These are phyloP conservation scores for Triangularia verruculosa DNA, from an alignment of 2,329 filamentous ascomycete genomes.

Conservation along the genomic window DNA sequence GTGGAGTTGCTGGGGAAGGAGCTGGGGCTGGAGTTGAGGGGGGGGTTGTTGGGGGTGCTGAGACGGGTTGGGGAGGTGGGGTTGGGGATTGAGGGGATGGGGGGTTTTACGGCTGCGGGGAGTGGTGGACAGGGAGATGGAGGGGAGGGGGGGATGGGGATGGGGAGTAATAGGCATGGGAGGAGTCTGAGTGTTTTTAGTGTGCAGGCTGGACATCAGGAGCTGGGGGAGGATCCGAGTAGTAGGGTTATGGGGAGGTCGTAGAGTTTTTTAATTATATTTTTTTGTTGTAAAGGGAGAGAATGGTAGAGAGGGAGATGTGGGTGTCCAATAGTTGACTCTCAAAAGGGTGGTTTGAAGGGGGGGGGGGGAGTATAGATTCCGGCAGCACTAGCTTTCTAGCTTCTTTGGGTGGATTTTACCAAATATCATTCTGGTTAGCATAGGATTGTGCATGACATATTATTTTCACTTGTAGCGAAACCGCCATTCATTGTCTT, in stretches of 20 bases:
- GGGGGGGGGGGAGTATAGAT: no score
- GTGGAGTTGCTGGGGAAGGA: conserved; percentile 83
- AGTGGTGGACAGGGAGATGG: background rate
- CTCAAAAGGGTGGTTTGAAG: no score
- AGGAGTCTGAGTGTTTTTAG: conserved; percentile 22
- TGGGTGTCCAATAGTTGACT: no score
- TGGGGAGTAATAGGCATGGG: background rate
- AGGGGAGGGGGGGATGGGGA: background rate
- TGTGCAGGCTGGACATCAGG: conserved; percentile 13
- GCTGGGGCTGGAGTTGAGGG: conserved; percentile 72
- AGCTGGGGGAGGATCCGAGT: conserved; percentile 25
- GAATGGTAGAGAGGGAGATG: no score
- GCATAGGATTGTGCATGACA: no score
- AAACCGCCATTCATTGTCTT: no score
- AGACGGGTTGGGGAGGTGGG: conserved; percentile 78
- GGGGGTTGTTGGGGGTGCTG: conserved; percentile 73
- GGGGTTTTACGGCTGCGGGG: conserved; percentile 5
- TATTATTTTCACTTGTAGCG: no score
- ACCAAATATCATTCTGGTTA: no score
- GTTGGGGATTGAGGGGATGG: conserved; percentile 55
- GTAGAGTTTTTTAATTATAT: conserved; percentile 8
- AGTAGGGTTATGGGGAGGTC: conserved; percentile 25
- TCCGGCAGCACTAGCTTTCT: no score
- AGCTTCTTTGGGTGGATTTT: no score
- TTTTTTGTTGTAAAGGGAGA: no score